Evolutionary conservation across 129 eudicot genomes (phyloP).

Genomic region (Cynara cardunculus): DNA sequence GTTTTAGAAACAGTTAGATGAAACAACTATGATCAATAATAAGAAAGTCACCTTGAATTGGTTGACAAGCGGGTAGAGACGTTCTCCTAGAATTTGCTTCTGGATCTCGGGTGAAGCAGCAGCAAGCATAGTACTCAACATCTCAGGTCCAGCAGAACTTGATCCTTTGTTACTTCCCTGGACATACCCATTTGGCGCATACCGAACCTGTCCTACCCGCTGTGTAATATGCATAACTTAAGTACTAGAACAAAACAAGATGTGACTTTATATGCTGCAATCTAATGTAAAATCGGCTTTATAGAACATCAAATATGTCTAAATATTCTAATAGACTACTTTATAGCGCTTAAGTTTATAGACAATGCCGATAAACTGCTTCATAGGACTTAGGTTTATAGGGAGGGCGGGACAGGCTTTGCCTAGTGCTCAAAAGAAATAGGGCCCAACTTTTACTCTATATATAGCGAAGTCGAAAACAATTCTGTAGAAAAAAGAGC

Average conservation of each 20-base stretch:
- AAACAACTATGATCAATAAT: not conserved
- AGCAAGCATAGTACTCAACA: slow-evolving; percentile 67
- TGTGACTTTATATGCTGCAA: not conserved
- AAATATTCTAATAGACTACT: not conserved
- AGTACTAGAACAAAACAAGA: slow-evolving; percentile 2
- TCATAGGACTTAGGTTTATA: too few relatives aligned
- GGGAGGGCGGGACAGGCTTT: too few relatives aligned
- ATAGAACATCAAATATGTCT: not conserved
- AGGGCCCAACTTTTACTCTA: too few relatives aligned
- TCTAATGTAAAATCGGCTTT: not conserved
- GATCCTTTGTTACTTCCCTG: slow-evolving; percentile 41
- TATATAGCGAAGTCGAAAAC: too few relatives aligned
- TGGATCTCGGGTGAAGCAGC: slow-evolving; percentile 74
- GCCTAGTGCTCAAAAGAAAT: too few relatives aligned
- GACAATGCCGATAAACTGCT: too few relatives aligned
- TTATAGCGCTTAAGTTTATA: too few relatives aligned
- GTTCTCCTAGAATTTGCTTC: slow-evolving; percentile 81
- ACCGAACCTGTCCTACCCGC: slow-evolving; percentile 40
- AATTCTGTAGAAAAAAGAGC: too few relatives aligned
- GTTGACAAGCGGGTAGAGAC: slow-evolving; percentile 73
- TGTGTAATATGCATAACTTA: slow-evolving; percentile 18
- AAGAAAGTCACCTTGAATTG: slow-evolving; percentile 46
- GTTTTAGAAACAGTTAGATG: not conserved
- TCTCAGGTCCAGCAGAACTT: slow-evolving; percentile 41
- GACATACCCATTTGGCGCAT: slow-evolving; percentile 29